Evolutionary conservation across 805 yeast genomes (phyloP), one percentile per base, ranked within the genome.

Genomic region (Sugiyamaella americana): DNA sequence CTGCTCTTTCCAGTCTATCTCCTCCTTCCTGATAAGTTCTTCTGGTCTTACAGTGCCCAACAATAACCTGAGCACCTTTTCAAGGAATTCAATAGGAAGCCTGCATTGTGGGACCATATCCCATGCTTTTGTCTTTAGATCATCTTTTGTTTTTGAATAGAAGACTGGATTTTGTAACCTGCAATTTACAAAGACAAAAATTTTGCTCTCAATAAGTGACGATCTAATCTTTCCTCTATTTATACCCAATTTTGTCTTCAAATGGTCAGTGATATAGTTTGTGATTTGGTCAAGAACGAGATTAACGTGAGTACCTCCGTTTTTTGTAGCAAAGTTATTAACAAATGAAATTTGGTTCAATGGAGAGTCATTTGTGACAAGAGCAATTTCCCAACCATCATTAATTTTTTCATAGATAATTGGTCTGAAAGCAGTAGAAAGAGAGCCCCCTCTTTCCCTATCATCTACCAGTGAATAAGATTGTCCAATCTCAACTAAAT

Each of bases 101-200:
- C 74, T 80, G 61, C 78, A 84, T 69, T 70, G 82, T 6, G 96
- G 86, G 22, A 96, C 97, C 69, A 91, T 93, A 55, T 89, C 94
- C 17, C 84, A 73, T 0, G 81, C 80, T 61, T 93, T n/a, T 0
- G 98, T 87, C 20, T 96, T 89, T 58, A 93, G 70, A 61, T 88
- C 96, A 64, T 93, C 98, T 61, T 93, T 93, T 0, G 98, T 93
- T 68, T 93, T 98, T 0, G 98, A 89, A 0, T 97, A 88, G 64
- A 93, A 93, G 0, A 97, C 94, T 0, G 98, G 98, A 58, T 93
- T 93, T 62, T 88, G 96, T 66, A 93, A 80, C 56, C 89, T 72
- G 73, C 96, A 87, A 65, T 93, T 93, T 51, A 93, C 72, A 58
- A 93, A 93, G 30, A 93, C 59, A 58, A 93, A 93, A 82, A 93